Evolutionary conservation across 1,284 basidiomycete species (phyloP), one percentile per base, ranked within the genome.

Genomic region (Naganishia cerealis): DNA sequence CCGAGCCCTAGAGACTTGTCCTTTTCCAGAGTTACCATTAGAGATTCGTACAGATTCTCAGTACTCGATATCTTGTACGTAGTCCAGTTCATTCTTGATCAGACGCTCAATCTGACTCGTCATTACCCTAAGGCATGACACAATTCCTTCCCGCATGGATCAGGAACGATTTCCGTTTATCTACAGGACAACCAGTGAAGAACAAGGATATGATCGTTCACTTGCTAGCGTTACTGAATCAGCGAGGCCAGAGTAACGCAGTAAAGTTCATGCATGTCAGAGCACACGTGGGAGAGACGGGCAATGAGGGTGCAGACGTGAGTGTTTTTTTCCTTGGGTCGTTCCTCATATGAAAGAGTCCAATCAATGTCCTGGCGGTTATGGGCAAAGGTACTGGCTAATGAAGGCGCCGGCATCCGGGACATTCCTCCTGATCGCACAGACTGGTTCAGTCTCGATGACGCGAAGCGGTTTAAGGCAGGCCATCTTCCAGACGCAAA

Each of bases 1-100:
- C 43, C 71, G 79, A 61, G 80, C 80, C 1, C 48, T 81, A 21
- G 81, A 82, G 71, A 71, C 68, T 18, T 78, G 78, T 67, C 80
- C 80, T 3, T 77, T 73, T 39, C 78, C 79, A 15, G 68, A 75
- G 8, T 24, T 80, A n/a, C 78, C 81, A 1, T 68, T 82, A 3
- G 80, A 82, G 70, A 77, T 82, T 63, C 73, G 81, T 16, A 80
- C 80, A 46, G 81, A 82, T 68, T 79, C 78, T 33, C 75, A 78
- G 68, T 81, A 81, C 67, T 77, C 78, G 3, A 81, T 82, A 68
- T 70, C 71, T 16, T 78, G 79, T 80, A 43, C 54, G 78, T 72
- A 16, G 12, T 8, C 21, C 6, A 13, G 36, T 29, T 3, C n/a
- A 38, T 39, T 33, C 40, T 12, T 36, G 24, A n/a, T 40, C 55